Evolutionary conservation across 768 basidiomycete species (phyloP).

Genomic region (Antrodiella citrinella): DNA sequence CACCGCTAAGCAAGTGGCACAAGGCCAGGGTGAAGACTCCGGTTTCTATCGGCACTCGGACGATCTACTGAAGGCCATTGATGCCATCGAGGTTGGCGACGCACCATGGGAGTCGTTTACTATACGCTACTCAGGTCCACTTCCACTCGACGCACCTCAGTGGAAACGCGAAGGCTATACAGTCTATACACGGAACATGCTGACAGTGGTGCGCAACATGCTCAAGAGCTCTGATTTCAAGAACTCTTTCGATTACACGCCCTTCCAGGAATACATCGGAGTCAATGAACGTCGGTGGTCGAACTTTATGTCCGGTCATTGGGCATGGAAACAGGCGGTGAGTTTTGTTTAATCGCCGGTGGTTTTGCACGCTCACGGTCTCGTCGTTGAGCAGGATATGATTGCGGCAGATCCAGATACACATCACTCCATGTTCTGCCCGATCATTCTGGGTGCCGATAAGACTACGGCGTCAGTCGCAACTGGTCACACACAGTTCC

Average conservation of each 20-base stretch:
- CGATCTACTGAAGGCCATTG: not conserved
- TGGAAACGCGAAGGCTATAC: constrained; percentile 25
- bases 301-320: constrained; percentile 30
- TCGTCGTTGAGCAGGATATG: constrained; percentile 3
- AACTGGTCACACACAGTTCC: constrained; percentile 17
- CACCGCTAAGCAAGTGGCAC: not conserved
- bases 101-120: not conserved
- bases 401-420: constrained; percentile 4
- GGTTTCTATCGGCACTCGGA: not conserved
- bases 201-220: constrained; percentile 15
- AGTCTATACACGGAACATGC: constrained; percentile 18
- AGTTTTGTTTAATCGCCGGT: constrained; percentile 1
- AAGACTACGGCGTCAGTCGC: constrained; percentile 23
- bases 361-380: not conserved
- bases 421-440: constrained; percentile 9
- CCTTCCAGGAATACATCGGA: constrained; percentile 19
- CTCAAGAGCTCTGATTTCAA: constrained; percentile 18
- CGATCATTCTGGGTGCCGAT: constrained; percentile 19
- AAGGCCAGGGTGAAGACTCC: not conserved
- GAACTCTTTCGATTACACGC: constrained; percentile 15
- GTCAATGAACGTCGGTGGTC: constrained; percentile 16
- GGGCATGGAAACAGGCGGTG: constrained; percentile 28
- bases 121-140: not conserved
- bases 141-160: constrained; percentile 8
- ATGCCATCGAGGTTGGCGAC: not conserved